Base-by-base conservation (phyloP, 2,329 filamentous ascomycete species). In the Thelonectria blattea region DNA sequence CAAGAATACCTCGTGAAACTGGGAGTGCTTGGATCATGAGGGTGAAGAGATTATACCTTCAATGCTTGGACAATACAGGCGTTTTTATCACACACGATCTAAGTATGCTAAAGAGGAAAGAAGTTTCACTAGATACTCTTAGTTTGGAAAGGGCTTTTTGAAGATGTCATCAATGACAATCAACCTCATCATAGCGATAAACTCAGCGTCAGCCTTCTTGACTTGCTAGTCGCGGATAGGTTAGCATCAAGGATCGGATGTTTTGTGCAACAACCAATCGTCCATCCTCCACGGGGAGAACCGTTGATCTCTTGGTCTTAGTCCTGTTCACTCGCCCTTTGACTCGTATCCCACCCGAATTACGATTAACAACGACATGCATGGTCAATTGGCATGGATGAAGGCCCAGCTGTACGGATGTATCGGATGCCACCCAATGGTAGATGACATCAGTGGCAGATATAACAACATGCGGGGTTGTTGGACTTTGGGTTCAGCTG, bases 361-460 rank as follows among this genome's bases (percentile, higher is more conserved):
- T 41, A 17, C n/a, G 11, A 41, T 14, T 12, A 6, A 11, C 12
- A 17, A 41, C 12, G 37, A n/a, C 37, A 12, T 41, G 8, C 9
- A 15, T 9, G n/a, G 14, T 41, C 14, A 41, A 41, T 14, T 41
- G n/a, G 2, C 3, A 41, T 17, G 37, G n/a, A 41, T 41, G n/a
- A 5, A 6, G 37, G 37, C 37, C 3, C 3, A 7, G 8, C 37
- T 42, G 9, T n/a, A 42, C 39, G 39, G 39, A 17, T 17, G n/a
- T 15, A n/a, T 42, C 39, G 39, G 39, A 42, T 37, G 34, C 12
- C 34, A 17, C 17, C 9, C n/a, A 42, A 11, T 5, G 24, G 34
- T 6, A 54, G 42, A 58, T 65, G 63, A 65, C 58, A 56, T 58
- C 45, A 30, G 46, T 53, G 63, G 42, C 47, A 46, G 51, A 34